Conservation (phyloP, 1,139 yeast species). For the Taphrina confusa region DNA sequence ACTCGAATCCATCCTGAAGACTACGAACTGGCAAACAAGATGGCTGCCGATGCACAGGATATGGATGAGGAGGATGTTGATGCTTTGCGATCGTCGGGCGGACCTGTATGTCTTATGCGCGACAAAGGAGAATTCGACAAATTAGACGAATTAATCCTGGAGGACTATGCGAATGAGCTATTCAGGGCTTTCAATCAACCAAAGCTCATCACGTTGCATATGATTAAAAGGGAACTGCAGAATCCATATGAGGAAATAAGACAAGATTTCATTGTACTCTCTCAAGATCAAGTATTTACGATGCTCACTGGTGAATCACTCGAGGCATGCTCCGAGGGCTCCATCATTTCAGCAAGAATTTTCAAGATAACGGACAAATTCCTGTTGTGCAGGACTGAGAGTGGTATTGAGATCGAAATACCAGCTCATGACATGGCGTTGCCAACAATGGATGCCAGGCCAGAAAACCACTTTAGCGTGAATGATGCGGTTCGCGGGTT, state of each 20-base stretch:
- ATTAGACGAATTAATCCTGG: constrained; percentile 82
- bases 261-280: constrained; percentile 66
- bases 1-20: constrained; percentile 98
- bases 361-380: constrained; percentile 55
- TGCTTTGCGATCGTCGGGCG: constrained; percentile 67
- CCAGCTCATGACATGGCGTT: constrained; percentile 57
- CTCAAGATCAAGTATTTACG: constrained; percentile 73
- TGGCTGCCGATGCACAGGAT: constrained; percentile 97
- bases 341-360: constrained; percentile 76
- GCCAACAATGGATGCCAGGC: constrained; percentile 23
- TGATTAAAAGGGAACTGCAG: constrained; percentile 85
- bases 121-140: constrained; percentile 72
- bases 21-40: constrained; percentile 88
- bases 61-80: constrained; percentile 91
- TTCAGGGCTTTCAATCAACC: constrained; percentile 73
- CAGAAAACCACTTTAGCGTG: constrained; percentile 45
- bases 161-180: constrained; percentile 90
- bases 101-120: constrained; percentile 76
- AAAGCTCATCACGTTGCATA: constrained; percentile 78
- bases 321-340: constrained; percentile 65
- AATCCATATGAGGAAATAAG: constrained; percentile 86
- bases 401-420: constrained; percentile 73
- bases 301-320: constrained; percentile 86
- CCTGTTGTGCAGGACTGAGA: constrained; percentile 66
- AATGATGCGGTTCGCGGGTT: constrained; percentile 90